Evolutionary conservation across 148 eudicot species (phyloP).

Genomic region (Vaccinium darrowii): DNA sequence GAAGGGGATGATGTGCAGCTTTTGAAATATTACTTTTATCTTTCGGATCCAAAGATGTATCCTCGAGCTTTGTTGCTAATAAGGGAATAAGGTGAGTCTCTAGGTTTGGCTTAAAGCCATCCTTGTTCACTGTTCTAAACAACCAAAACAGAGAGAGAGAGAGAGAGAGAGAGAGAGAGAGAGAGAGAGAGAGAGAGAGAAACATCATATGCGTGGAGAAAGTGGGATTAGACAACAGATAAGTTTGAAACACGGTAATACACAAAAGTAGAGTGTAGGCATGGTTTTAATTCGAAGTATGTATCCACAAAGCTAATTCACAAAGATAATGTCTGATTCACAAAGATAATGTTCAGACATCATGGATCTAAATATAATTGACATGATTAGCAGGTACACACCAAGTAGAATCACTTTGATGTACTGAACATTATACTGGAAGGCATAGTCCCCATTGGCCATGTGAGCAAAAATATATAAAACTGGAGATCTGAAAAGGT

Average conservation of each 20-base stretch:
- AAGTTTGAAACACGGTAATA: background rate
- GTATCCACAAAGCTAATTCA: too few relatives aligned
- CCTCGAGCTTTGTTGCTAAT: constrained; percentile 63
- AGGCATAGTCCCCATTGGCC: too few relatives aligned
- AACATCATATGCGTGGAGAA: background rate
- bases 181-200: too few relatives aligned
- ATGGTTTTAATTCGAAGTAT: background rate
- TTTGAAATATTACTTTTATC: constrained; percentile 44
- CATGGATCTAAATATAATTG: background rate
- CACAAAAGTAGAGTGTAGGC: background rate
- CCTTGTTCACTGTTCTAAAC: constrained; percentile 79
- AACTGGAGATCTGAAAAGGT: background rate
- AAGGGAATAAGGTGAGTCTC: constrained; percentile 92
- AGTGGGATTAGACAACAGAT: background rate
- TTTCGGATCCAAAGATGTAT: constrained; percentile 42
- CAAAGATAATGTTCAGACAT: background rate
- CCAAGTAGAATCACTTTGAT: too few relatives aligned
- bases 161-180: too few relatives aligned
- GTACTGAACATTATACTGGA: background rate
- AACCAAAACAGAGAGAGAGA: constrained; percentile 14
- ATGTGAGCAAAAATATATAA: background rate
- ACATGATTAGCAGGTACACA: background rate
- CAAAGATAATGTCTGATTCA: too few relatives aligned
- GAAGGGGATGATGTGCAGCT: constrained; percentile 78
- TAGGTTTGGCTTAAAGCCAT: constrained; percentile 94